Evolutionary conservation across 75 land plant species (phyloP), one percentile per base, ranked within the genome.

Genomic region (Selaginella tamariscina): DNA sequence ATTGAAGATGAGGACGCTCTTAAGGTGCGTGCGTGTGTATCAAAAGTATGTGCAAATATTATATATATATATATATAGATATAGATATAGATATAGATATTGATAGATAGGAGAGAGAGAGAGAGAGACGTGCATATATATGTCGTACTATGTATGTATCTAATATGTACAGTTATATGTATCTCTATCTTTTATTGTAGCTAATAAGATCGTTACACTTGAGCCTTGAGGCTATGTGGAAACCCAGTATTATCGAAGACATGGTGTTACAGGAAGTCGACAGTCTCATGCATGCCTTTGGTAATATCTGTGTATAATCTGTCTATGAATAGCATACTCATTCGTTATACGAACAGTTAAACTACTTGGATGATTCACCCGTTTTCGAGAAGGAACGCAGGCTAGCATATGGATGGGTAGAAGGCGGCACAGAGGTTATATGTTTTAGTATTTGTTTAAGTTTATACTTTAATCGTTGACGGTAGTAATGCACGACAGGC

Each of bases 301-400:
- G 79, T 77, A 71, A 31, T 55, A 21, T 29, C 32, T 20, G 21
- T 65, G 33, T 8, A 65, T 26, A 15, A 20, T 27, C 13, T 26
- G 20, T 28, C 32, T 65, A 20, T 65, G 32, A 18, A 33, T 33
- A 60, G 8, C 32, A 28, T 33, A 23, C 69, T 67, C 39, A 32
- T 32, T 5, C 8, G 27, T 2, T n/a, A 59, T 59, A 8, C 33
- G 68, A 32, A 67, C 67, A 77, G 79, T 44, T 77, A 23, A 69
- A 72, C 30, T 77, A 77, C 29, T 65, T 77, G 55, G 79, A 77
- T 55, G 79, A 77, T 28, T 73, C 71, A 32, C 79, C 79, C 54
- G 75, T 77, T 23, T 77, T 77, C 65, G 71, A 65, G 13, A 77
- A 72, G 73, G 79, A 77, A 32, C 65, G 75, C 24, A 59, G 79